Conservation (phyloP, 768 basidiomycete species). For the Mycena rebaudengoi region DNA sequence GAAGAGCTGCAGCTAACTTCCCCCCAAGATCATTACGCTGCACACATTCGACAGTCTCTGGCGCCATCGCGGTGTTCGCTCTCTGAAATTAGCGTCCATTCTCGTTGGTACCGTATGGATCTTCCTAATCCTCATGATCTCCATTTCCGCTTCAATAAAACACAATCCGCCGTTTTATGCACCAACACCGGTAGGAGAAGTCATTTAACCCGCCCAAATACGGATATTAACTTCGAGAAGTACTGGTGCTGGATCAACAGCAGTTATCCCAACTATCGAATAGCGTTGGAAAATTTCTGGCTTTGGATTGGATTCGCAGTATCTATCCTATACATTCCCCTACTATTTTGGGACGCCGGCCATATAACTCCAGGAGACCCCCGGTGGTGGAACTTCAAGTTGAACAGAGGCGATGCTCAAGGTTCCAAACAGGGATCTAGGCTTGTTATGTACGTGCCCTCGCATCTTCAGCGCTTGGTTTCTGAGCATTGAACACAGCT, state of each 20-base stretch:
- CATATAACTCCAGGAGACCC: not conserved
- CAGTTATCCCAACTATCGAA: slow-evolving; percentile 14
- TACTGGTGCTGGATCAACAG: slow-evolving; percentile 28
- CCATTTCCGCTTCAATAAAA: slow-evolving; percentile 1
- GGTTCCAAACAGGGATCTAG: not conserved
- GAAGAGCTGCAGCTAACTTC: not conserved
- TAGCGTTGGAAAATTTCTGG: slow-evolving; percentile 18
- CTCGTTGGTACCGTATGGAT: slow-evolving; percentile 8
- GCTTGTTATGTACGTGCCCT: not conserved
- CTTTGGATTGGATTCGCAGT: slow-evolving; percentile 21
- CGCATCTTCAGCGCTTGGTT: not conserved
- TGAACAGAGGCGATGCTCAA: not conserved
- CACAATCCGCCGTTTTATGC: slow-evolving; percentile 7
- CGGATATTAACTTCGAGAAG: not conserved
- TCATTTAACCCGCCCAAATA: too few species aligned
- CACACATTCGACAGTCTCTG: slow-evolving; percentile 15
- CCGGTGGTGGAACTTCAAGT: slow-evolving; percentile 17
- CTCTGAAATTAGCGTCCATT: not conserved
- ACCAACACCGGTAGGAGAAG: slow-evolving; percentile 8
- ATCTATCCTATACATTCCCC: slow-evolving; percentile 9
- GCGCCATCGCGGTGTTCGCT: not conserved
- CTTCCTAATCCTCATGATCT: slow-evolving; percentile 3
- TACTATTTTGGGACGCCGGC: slow-evolving; percentile 8
- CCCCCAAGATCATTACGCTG: slow-evolving; percentile 1
- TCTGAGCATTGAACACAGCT: not conserved